phyloP scores from a whole-genome alignment of 805 yeast genomes.

The Vanderwaltozyma yarrowii region DNA sequence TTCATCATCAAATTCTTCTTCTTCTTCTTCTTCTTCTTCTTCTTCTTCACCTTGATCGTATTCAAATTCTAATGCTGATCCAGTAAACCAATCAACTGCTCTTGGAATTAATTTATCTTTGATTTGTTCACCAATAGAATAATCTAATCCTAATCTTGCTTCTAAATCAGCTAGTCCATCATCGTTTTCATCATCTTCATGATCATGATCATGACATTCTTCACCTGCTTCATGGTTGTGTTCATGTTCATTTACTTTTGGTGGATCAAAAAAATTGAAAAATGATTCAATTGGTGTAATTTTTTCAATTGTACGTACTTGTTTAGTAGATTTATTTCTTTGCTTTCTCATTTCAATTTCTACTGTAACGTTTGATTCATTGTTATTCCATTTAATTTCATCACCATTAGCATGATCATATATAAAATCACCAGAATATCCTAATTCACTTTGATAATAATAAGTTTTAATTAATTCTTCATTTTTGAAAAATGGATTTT shows the following conservation, averaged over 20 bases:
- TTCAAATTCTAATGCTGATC: constrained; percentile 81
- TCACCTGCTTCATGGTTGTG: constrained; percentile 36
- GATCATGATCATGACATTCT: constrained; percentile 36
- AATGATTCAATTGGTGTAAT: constrained; percentile 90
- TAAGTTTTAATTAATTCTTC: constrained; percentile 70
- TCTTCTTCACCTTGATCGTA: constrained; percentile 52
- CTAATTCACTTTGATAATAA: constrained; percentile 87
- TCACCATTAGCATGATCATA: constrained; percentile 96
- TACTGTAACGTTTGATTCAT: constrained; percentile 76
- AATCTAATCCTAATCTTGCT: constrained; percentile 79
- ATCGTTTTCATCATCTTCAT: constrained; percentile 37
- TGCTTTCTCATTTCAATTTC: constrained; percentile 90
- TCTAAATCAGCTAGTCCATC: constrained; percentile 71
- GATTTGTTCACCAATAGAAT: constrained; percentile 91
- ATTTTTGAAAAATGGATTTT: constrained; percentile 71
- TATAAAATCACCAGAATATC: constrained; percentile 91
- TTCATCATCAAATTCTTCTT: constrained; percentile 56
- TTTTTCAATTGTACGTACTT: constrained; percentile 91
- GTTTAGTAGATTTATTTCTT: constrained; percentile 92
- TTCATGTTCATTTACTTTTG: constrained; percentile 44
- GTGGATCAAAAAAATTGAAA: constrained; percentile 93
- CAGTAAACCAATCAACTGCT: constrained; percentile 98
- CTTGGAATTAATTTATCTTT: constrained; percentile 94
- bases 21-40: constrained; percentile 48
- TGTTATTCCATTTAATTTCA: constrained; percentile 66